Percentiles rank a stretch among this genome's conserved stretches.
phyloP scores from a whole-genome alignment of 2,329 filamentous ascomycete species.

The Xylaria sp. region DNA sequence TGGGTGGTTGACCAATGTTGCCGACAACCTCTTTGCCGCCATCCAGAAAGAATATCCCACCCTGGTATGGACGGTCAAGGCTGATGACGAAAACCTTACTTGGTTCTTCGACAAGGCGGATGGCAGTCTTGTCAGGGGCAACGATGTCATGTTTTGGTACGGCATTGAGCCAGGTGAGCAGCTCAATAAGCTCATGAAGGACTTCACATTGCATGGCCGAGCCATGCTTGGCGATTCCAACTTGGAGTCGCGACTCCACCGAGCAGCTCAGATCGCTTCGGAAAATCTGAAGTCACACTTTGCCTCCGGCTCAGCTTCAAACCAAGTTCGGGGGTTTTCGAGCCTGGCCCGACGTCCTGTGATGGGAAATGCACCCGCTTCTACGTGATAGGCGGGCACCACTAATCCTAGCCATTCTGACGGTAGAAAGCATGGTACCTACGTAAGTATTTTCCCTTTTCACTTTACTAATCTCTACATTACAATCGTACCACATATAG shows the following conservation, averaged over 20 bases:
- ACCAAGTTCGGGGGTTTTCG: constrained; percentile 74
- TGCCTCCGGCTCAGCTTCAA: constrained; percentile 57
- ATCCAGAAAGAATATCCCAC: constrained; percentile 94
- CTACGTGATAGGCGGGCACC: too few species aligned
- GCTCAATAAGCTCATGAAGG: constrained; percentile 83
- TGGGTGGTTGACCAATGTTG: constrained; percentile 93
- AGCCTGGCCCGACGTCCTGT: constrained; percentile 61
- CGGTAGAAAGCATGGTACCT: constrained; percentile 20
- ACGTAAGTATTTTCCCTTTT: constrained; percentile 7
- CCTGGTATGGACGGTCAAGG: constrained; percentile 95
- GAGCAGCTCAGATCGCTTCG: constrained; percentile 77
- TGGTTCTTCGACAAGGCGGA: constrained; percentile 99
- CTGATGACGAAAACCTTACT: constrained; percentile 94
- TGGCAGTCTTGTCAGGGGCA: constrained; percentile 85
- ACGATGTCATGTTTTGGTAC: constrained; percentile 96
- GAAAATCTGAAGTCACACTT: constrained; percentile 58
- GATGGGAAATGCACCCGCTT: constrained; percentile 43
- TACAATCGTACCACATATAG: neutral
- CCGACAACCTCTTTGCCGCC: constrained; percentile 92
- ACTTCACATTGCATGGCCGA: constrained; percentile 84
- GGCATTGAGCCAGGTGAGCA: constrained; percentile 85
- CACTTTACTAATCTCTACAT: constrained; percentile 39
- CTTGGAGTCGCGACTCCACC: constrained; percentile 84
- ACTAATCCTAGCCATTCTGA: too few species aligned
- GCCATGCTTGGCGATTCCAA: constrained; percentile 91